A percentile compares a stretch with the other conserved stretches of the same genome.
Conservation (phyloP, 1,284 basidiomycete genomes). For the Leucoagaricus sp. region DNA sequence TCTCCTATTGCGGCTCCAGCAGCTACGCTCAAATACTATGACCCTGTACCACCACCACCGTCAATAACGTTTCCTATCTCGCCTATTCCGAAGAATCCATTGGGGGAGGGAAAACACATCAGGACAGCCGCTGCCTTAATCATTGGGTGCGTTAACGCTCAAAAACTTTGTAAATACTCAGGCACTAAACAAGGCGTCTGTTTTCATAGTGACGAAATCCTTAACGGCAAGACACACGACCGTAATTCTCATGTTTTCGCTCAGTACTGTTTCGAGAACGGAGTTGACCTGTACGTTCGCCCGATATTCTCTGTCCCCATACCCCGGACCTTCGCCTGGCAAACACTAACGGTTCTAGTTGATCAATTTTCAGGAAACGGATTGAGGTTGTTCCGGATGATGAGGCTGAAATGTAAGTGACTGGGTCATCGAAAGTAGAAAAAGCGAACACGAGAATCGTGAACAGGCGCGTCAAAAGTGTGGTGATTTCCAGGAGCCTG, state of each 20-base stretch:
- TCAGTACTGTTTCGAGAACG: constrained; percentile 85
- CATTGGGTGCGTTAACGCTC: constrained; percentile 57
- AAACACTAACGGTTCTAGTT: constrained; percentile 25
- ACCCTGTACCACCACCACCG: constrained; percentile 14
- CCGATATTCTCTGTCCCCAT: constrained; percentile 8
- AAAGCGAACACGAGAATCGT: too few species aligned
- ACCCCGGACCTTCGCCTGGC: background rate
- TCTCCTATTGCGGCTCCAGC: constrained; percentile 17
- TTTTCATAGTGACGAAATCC: constrained; percentile 70
- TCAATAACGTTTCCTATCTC: constrained; percentile 50
- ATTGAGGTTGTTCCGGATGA: constrained; percentile 94
- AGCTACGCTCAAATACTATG: background rate
- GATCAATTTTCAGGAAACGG: constrained; percentile 58
- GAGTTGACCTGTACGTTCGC: constrained; percentile 74
- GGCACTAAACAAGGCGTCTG: too few species aligned
- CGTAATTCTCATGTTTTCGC: constrained; percentile 86
- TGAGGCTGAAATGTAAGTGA: constrained; percentile 86
- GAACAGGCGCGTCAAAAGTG: too few species aligned
- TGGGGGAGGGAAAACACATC: constrained; percentile 71
- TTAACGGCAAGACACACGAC: constrained; percentile 89
- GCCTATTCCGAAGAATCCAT: constrained; percentile 57
- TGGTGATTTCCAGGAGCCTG: too few species aligned
- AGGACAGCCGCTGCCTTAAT: constrained; percentile 72
- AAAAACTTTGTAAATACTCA: background rate
- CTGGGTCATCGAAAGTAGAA: too few species aligned